Evolutionary conservation across 495 filamentous ascomycete genomes (phyloP), one percentile per base, ranked within the genome.

Genomic region (Penicillium arizonense): DNA sequence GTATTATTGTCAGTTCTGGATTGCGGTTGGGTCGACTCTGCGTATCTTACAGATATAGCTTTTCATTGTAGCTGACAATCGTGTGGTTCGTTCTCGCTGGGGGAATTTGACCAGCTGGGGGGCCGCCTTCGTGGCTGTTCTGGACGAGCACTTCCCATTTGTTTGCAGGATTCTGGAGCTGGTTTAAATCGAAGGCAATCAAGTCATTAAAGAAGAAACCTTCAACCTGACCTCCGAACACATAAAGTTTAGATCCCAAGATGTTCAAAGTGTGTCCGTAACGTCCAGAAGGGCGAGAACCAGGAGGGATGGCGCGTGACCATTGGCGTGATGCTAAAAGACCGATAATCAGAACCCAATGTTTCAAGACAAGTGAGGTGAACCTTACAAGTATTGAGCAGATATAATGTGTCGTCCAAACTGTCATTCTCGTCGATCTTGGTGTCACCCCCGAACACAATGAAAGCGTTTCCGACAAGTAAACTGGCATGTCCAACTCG

Each of bases 221-320:
- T 70, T 97, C 95, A 0, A 97, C 94, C 64, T 99, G 95, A 39
- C 95, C 95, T 54, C 95, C 95, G 64, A 99, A 99, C 6, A 97
- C 85, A 69, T 91, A 99, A 28, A 99, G 88, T 63, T 91, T 96
- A 21, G 95, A 97, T 11, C 94, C 92, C 7, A 99, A 70, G 47
- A 97, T 97, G 59, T 97, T 97, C 44, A 99, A 65, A 0, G 95
- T 95, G 67, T 99, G 95, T 1, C 95, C 95, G 62, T 99, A 99
- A 51, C 95, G 87, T 50, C 95, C 95, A 24, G 87, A 80, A 5
- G 95, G 95, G 44, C 91, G 80, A 32, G 87, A 77, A 10, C 90
- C 90, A 14, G 86, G 84, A 5, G 95, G 94, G 34, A 92, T 82
- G 11, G 92, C 91, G 67, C 91, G 80, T 36, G 95, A 96, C 95